Percentiles rank a stretch among this genome's conserved stretches.
These are phyloP conservation scores for Colletotrichum chrysophilum DNA, from an alignment of 2,329 filamentous ascomycete genomes.

Conservation along the genomic window DNA sequence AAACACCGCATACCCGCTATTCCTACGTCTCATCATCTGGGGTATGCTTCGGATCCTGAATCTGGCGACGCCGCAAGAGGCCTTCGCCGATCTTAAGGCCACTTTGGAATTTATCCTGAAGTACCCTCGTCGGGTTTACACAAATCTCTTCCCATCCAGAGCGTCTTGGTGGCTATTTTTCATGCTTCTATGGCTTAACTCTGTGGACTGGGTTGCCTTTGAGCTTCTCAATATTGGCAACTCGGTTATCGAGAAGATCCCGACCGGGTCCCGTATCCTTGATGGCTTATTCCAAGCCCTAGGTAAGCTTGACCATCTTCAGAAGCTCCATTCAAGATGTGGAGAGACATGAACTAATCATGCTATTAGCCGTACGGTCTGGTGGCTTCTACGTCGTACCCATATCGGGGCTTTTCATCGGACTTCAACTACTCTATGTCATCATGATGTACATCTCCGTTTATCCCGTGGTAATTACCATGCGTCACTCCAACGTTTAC, in stretches of 20 bases:
- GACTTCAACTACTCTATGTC: conserved; percentile 64
- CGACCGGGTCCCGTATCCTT: conserved; percentile 58
- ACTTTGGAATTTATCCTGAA: conserved; percentile 60
- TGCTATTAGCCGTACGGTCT: conserved; percentile 58
- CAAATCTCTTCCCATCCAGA: conserved; percentile 66
- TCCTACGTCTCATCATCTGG: conserved; percentile 67
- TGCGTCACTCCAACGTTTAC: conserved; percentile 76
- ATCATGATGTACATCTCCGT: conserved; percentile 72
- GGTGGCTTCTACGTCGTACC: conserved; percentile 72
- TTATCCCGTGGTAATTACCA: conserved; percentile 67
- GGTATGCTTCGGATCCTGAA: conserved; percentile 46
- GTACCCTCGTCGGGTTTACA: conserved; percentile 64
- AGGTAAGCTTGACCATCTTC: conserved; percentile 37
- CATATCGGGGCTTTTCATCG: conserved; percentile 60
- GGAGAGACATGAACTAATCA: not conserved
- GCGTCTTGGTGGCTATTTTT: conserved; percentile 71
- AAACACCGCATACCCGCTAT: conserved; percentile 70
- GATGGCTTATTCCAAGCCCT: conserved; percentile 71
- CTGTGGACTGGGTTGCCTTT: conserved; percentile 69
- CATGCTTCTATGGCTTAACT: conserved; percentile 66
- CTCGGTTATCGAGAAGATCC: conserved; percentile 54
- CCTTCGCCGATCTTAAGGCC: conserved; percentile 47
- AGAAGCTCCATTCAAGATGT: not conserved
- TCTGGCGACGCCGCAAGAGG: conserved; percentile 39
- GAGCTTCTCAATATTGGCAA: conserved; percentile 71